Evolutionary conservation across 208 protist species (phyloP), one percentile per base, ranked within the genome.

Genomic region (Porcisia deanei): DNA sequence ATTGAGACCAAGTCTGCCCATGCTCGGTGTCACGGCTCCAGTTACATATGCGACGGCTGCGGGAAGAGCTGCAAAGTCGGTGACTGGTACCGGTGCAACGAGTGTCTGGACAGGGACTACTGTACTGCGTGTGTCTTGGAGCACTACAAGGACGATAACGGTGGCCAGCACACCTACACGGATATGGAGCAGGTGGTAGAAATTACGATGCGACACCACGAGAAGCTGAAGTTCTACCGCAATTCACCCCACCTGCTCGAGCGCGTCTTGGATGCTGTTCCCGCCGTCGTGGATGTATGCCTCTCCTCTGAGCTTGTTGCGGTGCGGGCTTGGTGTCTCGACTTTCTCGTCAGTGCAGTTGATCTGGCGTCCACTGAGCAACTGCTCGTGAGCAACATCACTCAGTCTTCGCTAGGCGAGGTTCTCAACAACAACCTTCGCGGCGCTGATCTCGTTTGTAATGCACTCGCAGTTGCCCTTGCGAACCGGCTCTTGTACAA

Each of bases 41-140:
- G 65, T 5, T 91, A 93, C 81, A 71, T 79, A 37, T 97, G 93
- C 60, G 87, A 95, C 55, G 71, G 75, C 18, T 97, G 93, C 70
- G 77, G 77, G 7, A 89, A 87, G 65, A 66, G 41, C 16, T 87
- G 81, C 58, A 69, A 71, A 16, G 80, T 81, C 1, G 83, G 80
- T 1, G 84, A 94, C 71, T 97, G 93, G 93, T 97, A 88, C 71
- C 89, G 88, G 53, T 96, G 93, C 84, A 95, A 97, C 72, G 84
- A 89, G 37, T 95, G 91, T 70, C 10, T 45, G 1, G 90, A 97
- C 67, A 83, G 79, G 37, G 93, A 97, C 77, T 91, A 87, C 71
- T 97, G 93, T 84, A 80, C 75, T 18, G 57, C 76, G 41, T 97
- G 93, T 60, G 22, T 97, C 2, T 73, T 94, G 41, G 76, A 83